Evolutionary conservation across 306 rosid genomes (phyloP), one percentile per base, ranked within the genome.

Genomic region (Lathyrus sativus): DNA sequence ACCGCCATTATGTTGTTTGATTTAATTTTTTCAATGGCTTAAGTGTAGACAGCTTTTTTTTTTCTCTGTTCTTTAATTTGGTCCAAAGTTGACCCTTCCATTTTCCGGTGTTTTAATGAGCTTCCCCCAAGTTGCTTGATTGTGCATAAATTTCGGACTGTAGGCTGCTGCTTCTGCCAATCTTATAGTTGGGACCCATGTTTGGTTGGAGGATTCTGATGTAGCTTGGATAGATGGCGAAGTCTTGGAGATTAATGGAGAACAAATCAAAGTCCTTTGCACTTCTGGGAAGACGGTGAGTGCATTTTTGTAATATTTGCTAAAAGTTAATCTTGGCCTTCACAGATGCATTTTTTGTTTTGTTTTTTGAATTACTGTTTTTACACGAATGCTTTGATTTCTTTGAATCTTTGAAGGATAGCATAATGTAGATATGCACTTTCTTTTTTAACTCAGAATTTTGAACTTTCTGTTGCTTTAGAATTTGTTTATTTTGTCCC

Each of bases 161-260:
- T 65, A 95, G 97, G 97, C 88, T 81, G 82, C 83, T 68, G 48
- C 78, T 7, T 7, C 39, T 4, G 61, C 76, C 60, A 87, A 75
- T 79, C 87, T 76, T 15, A 71, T 74, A 31, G 92, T 88, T 74
- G 97, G 99, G 43, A 76, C 97, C 53, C 81, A 80, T 57, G 92
- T 95, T 80, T 95, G 99, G 99, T 72, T 89, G 72, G 99, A 91
- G 83, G 96, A 95, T 80, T 80, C 84, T 19, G 85, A 84, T 58
- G 84, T 24, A 71, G 95, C 97, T 74, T 95, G 99, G 99, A 74
- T 91, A 56, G 97, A 95, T 72, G 99, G 99, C 26, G 97, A 91
- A 74, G 86, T 91, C 68, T 68, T 84, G 81, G 87, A 76, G 81
- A 79, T 88, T 67, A 79, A 85, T 35, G 89, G 95, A n/a, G 91